Percentiles rank a stretch among this genome's conserved stretches.
These are phyloP conservation scores for Pneumocystis jirovecii DNA, from an alignment of 1,139 yeast genomes.

Conservation along the genomic window DNA sequence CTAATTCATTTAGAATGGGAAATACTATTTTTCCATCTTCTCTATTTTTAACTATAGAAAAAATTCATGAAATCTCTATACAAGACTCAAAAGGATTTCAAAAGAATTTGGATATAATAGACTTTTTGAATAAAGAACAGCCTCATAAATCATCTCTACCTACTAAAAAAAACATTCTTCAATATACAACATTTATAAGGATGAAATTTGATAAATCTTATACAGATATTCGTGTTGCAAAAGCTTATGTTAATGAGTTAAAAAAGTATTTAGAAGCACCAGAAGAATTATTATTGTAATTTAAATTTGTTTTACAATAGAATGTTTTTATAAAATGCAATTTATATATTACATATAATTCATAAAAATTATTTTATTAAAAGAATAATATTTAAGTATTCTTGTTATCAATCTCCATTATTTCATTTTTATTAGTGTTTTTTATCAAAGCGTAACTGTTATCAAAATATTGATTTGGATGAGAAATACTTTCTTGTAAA, in stretches of 20 bases:
- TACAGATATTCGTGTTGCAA: background rate
- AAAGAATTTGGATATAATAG: background rate
- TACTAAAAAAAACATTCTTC: background rate
- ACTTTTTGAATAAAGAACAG: background rate
- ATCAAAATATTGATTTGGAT: constrained; percentile 80
- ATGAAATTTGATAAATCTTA: background rate
- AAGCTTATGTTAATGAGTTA: background rate
- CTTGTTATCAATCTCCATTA: background rate
- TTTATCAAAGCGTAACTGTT: background rate
- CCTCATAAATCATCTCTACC: background rate
- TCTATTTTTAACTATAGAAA: background rate
- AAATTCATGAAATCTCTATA: background rate
- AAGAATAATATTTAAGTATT: background rate
- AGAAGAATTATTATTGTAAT: background rate
- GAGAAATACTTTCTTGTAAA: constrained; percentile 42
- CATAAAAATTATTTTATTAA: background rate
- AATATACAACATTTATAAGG: background rate
- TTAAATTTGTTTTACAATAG: background rate
- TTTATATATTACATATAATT: background rate
- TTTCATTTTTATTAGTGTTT: background rate
- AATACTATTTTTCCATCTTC: background rate
- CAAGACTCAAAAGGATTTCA: background rate
- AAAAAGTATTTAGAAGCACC: background rate
- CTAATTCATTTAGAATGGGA: background rate
- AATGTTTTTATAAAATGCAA: background rate